Evolutionary conservation across 768 basidiomycete species (phyloP).

Genomic region (Pulveroboletus sp.): DNA sequence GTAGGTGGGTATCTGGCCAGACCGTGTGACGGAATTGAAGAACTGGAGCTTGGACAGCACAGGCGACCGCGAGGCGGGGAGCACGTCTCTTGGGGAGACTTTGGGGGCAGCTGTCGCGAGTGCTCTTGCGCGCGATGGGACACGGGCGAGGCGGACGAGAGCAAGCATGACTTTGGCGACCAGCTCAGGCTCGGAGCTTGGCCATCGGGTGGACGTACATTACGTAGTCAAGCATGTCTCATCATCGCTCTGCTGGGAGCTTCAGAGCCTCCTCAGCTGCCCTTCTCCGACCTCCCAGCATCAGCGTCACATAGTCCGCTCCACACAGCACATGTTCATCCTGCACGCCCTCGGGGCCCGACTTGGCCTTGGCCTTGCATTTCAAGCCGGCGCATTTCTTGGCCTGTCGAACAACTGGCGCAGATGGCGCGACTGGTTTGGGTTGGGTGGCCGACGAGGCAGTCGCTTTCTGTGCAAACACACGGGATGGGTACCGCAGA

Average conservation of each 20-base stretch:
- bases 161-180: slow-evolving; percentile 13
- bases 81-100: slow-evolving; percentile 19
- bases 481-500: neutral
- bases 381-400: slow-evolving; percentile 28
- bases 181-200: slow-evolving; percentile 21
- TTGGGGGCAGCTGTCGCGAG: slow-evolving; percentile 16
- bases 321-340: slow-evolving; percentile 56
- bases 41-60: slow-evolving; percentile 68
- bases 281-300: slow-evolving; percentile 67
- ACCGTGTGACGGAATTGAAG: slow-evolving; percentile 70
- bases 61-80: slow-evolving; percentile 50
- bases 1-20: slow-evolving; percentile 75
- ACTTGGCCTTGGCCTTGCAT: slow-evolving; percentile 17
- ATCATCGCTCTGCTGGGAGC: slow-evolving; percentile 33
- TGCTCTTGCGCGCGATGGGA: slow-evolving; percentile 3
- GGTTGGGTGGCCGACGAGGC: slow-evolving; percentile 3
- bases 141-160: neutral
- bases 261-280: slow-evolving; percentile 64
- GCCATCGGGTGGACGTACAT: slow-evolving; percentile 2
- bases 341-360: neutral
- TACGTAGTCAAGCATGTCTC: slow-evolving; percentile 4
- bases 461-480: slow-evolving; percentile 23
- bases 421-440: slow-evolving; percentile 1
- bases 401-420: slow-evolving; percentile 15
- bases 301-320: slow-evolving; percentile 70